A percentile compares a stretch with the other conserved stretches of the same genome.
phyloP scores from a whole-genome alignment of 345 rosid species.

The Linum lewisii region DNA sequence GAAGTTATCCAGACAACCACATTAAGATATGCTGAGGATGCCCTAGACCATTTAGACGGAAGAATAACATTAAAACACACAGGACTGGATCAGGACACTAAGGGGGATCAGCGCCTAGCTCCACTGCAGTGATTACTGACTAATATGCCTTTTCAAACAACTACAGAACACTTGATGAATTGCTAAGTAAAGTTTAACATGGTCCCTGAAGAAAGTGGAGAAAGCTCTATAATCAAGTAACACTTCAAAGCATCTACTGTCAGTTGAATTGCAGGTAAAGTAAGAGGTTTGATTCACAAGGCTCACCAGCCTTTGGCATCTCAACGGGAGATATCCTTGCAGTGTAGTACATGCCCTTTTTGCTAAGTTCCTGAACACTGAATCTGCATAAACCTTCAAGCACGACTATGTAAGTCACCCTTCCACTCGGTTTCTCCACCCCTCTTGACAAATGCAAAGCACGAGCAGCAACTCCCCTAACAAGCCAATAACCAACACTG shows the following conservation, averaged over 20 bases:
- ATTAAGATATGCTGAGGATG: no score
- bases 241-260: not conserved
- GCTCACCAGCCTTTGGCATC: slow-evolving; percentile 77
- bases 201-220: not conserved
- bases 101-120: no score
- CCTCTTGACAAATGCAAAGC: slow-evolving; percentile 96
- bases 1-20: not conserved
- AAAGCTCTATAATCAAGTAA: not conserved
- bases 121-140: no score
- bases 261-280: not conserved
- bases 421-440: slow-evolving; percentile 99
- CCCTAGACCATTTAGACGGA: no score
- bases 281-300: slow-evolving; percentile 6
- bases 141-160: no score
- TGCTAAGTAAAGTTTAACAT: not conserved
- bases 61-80: no score
- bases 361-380: slow-evolving; percentile 85
- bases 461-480: slow-evolving; percentile 97
- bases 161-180: not conserved
- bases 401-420: slow-evolving; percentile 92
- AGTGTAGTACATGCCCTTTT: slow-evolving; percentile 79
- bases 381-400: slow-evolving; percentile 97
- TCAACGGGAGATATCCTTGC: slow-evolving; percentile 85
- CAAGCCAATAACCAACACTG: slow-evolving; percentile 7
- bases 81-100: no score